These are phyloP conservation scores for Huntiella abstrusa DNA, from an alignment of 2,329 filamentous ascomycete species.

Conservation along the genomic window DNA sequence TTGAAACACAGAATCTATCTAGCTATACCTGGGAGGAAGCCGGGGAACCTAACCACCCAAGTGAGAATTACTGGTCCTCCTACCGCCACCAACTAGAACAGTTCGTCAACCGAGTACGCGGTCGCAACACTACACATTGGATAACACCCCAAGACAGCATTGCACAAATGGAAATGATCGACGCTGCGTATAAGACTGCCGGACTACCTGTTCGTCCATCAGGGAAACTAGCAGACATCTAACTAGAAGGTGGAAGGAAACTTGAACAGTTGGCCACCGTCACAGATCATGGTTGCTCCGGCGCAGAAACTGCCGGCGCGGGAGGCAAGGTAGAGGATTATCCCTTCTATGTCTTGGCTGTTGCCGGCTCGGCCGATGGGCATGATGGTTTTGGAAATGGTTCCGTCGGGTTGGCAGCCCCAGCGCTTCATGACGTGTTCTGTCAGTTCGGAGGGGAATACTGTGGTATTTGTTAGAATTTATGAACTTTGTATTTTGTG, in stretches of 20 bases:
- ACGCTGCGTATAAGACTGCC: conserved; percentile 26
- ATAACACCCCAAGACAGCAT: conserved; percentile 24
- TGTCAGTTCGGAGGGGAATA: conserved; percentile 44
- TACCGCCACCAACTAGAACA: conserved; percentile 24
- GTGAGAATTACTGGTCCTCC: conserved; percentile 20
- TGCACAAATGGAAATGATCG: conserved; percentile 26
- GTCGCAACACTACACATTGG: conserved; percentile 21
- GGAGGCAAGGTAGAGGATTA: conserved; percentile 45
- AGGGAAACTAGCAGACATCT: neutral
- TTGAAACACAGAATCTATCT: conserved; percentile 16
- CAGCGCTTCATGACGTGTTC: conserved; percentile 22
- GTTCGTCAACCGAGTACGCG: conserved; percentile 27
- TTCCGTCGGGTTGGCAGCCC: conserved; percentile 1
- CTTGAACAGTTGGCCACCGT: conserved; percentile 40
- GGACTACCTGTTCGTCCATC: conserved; percentile 12
- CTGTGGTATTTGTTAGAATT: conserved; percentile 17
- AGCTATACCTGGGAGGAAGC: conserved; percentile 20
- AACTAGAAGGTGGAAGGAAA: conserved; percentile 35
- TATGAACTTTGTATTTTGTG: neutral
- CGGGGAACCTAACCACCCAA: conserved; percentile 15
- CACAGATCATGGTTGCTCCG: conserved; percentile 40
- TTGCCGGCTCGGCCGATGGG: conserved; percentile 42
- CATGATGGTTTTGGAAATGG: conserved; percentile 24
- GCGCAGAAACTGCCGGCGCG: conserved; percentile 48
- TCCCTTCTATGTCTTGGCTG: conserved; percentile 41